These are phyloP conservation scores for Krasilnikovozyma curviuscula DNA, from an alignment of 768 basidiomycete species.

Conservation along the genomic window DNA sequence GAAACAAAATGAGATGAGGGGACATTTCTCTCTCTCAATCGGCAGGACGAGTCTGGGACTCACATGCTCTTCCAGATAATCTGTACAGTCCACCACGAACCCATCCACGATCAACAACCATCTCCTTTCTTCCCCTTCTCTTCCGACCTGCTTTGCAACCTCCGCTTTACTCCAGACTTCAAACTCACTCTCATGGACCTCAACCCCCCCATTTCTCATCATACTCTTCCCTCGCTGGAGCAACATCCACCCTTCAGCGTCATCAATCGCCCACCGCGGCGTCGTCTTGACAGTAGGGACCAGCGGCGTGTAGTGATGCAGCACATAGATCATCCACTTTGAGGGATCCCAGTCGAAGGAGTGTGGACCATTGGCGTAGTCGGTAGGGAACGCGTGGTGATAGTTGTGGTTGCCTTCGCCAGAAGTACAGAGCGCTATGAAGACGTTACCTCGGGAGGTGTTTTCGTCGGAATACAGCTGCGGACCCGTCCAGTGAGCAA, in stretches of 20 bases:
- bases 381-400: conserved; percentile 53
- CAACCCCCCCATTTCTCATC: no score
- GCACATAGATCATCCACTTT: conserved; percentile 49
- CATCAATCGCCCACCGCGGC: conserved; percentile 18
- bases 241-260: conserved; percentile 21
- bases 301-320: conserved; percentile 29
- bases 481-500: conserved; percentile 64
- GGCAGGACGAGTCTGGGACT: conserved; percentile 19
- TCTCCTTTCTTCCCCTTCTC: conserved; percentile 14
- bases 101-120: conserved; percentile 40
- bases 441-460: conserved; percentile 24
- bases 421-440: conserved; percentile 47
- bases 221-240: conserved; percentile 12
- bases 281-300: conserved; percentile 22
- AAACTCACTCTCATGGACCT: conserved; percentile 16
- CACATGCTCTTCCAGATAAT: conserved; percentile 49
- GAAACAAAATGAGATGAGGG: background rate
- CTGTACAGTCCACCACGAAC: conserved; percentile 42
- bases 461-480: conserved; percentile 67
- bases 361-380: conserved; percentile 43
- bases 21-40: conserved; percentile 4
- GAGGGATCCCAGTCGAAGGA: conserved; percentile 55
- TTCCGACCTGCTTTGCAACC: conserved; percentile 15
- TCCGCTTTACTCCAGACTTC: conserved; percentile 20
- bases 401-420: conserved; percentile 61